Conservation (phyloP, 202 grass and related monocot genomes). For the Setaria italica region DNA sequence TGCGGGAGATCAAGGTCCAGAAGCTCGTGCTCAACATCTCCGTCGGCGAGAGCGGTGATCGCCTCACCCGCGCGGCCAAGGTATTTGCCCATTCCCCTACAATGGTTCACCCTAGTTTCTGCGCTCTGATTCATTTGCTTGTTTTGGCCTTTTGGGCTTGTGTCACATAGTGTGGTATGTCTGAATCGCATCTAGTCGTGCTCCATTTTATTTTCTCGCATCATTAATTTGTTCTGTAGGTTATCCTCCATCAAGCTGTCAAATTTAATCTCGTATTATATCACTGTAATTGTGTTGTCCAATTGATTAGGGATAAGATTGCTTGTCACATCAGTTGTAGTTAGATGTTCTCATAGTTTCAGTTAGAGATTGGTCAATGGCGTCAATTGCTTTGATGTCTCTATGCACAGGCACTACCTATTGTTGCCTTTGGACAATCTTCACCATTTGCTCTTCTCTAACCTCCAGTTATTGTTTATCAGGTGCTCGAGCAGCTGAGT, state of each 20-base stretch:
- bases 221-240: neutral
- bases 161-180: neutral
- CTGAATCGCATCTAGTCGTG: neutral
- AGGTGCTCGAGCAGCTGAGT: constrained; percentile 77
- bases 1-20: constrained; percentile 80
- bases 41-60: constrained; percentile 74
- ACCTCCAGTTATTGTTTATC: neutral
- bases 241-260: neutral
- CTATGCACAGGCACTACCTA: too few species aligned
- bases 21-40: constrained; percentile 82
- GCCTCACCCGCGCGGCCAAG: constrained; percentile 76
- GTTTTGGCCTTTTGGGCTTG: neutral
- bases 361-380: neutral
- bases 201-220: neutral
- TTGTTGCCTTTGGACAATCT: too few species aligned
- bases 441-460: neutral
- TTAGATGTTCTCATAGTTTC: neutral
- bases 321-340: neutral
- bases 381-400: neutral
- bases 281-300: neutral
- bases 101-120: neutral
- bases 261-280: neutral
- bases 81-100: constrained; percentile 11
- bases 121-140: neutral
- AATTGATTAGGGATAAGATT: neutral